Conservation (phyloP, 2,329 filamentous ascomycete species). For the Fusarium poae region DNA sequence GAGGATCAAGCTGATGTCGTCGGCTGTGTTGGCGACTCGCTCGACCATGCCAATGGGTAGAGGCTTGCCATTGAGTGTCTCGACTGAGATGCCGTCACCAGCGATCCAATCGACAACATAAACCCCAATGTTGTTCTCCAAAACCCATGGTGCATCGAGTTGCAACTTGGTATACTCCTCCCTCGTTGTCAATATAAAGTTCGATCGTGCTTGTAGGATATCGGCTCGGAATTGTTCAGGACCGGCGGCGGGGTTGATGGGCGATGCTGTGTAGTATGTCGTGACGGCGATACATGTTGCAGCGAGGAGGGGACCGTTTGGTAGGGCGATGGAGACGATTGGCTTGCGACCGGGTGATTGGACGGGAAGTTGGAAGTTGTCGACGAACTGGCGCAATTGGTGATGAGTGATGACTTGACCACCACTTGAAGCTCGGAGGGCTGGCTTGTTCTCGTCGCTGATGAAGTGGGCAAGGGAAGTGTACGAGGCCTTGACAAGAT, state of each 20-base stretch:
- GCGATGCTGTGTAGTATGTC: conserved; percentile 15
- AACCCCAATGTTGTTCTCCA: background rate
- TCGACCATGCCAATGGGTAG: background rate
- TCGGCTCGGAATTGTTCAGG: conserved; percentile 18
- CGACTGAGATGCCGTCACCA: background rate
- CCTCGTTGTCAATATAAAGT: conserved; percentile 12
- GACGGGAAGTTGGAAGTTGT: background rate
- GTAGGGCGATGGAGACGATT: background rate
- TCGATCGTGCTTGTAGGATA: conserved; percentile 4
- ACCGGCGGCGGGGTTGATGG: conserved; percentile 21
- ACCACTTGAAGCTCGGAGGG: background rate
- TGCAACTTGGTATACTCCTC: conserved; percentile 10
- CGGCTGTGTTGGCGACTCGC: conserved; percentile 1
- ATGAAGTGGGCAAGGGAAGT: conserved; percentile 14
- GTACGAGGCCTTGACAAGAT: conserved; percentile 7
- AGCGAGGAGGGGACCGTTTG: conserved; percentile 7
- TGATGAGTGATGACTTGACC: conserved; percentile 10
- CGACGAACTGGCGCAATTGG: background rate
- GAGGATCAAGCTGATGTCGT: conserved; percentile 17
- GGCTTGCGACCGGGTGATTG: accelerated
- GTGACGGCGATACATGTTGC: conserved; percentile 19
- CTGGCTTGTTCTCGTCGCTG: background rate
- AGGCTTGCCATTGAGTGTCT: background rate
- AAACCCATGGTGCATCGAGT: background rate
- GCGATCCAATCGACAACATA: conserved; percentile 1